These are phyloP conservation scores for Hortaea sp. DNA, from an alignment of 2,329 filamentous ascomycete species.

Conservation along the genomic window DNA sequence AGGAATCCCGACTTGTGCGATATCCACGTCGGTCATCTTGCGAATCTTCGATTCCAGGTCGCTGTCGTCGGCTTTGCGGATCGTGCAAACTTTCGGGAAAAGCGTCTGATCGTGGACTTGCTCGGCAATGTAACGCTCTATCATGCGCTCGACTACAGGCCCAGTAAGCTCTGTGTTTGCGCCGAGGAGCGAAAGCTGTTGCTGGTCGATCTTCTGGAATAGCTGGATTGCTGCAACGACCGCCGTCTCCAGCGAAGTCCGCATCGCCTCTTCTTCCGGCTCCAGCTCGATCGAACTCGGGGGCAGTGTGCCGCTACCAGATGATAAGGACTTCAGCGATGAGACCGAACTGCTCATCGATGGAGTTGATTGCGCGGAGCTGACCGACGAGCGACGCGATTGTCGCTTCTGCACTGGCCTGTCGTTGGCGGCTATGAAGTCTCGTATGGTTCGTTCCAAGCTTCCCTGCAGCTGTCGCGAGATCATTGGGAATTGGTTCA, in stretches of 20 bases:
- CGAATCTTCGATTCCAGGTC: constrained; percentile 83
- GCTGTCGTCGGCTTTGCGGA: constrained; percentile 71
- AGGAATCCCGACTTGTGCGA: constrained; percentile 83
- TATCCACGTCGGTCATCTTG: constrained; percentile 88
- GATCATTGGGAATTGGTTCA: constrained; percentile 90
- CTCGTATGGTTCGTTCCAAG: constrained; percentile 76
- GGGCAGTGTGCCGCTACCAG: constrained; percentile 30
- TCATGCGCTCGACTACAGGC: constrained; percentile 81
- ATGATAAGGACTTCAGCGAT: constrained; percentile 25
- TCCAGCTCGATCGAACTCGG: constrained; percentile 58
- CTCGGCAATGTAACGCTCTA: constrained; percentile 88
- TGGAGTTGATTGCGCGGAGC: constrained; percentile 23
- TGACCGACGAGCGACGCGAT: constrained; percentile 25
- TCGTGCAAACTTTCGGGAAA: constrained; percentile 69
- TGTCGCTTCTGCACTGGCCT: constrained; percentile 56
- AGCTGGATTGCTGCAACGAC: constrained; percentile 90
- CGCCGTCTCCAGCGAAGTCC: constrained; percentile 78
- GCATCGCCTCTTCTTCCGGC: constrained; percentile 86
- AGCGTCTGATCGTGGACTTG: constrained; percentile 78
- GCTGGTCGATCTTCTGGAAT: constrained; percentile 91
- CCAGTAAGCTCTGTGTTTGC: constrained; percentile 91
- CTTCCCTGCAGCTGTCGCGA: constrained; percentile 92
- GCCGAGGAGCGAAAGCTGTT: constrained; percentile 82
- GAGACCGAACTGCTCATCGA: constrained; percentile 25
- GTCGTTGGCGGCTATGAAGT: constrained; percentile 78